These are phyloP conservation scores for Microsporum canis DNA, from an alignment of 2,329 filamentous ascomycete genomes.

Conservation along the genomic window DNA sequence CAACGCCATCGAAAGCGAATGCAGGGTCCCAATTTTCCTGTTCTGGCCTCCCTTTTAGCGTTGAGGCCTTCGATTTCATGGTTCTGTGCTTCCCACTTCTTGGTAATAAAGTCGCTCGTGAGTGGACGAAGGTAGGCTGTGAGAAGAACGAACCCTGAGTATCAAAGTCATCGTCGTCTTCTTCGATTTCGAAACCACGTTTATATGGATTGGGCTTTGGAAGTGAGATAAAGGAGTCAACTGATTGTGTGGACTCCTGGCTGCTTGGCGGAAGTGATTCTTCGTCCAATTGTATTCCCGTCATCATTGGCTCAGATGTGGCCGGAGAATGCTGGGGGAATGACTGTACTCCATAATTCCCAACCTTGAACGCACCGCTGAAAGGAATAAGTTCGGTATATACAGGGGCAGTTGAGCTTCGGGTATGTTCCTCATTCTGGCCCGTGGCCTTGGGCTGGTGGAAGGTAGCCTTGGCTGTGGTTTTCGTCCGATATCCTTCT, in stretches of 20 bases:
- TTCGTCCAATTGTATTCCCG: constrained; percentile 26
- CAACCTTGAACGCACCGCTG: constrained; percentile 67
- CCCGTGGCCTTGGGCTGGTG: not conserved
- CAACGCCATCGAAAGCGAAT: constrained; percentile 11
- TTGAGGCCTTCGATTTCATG: constrained; percentile 13
- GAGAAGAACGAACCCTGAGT: constrained; percentile 19
- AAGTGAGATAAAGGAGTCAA: constrained; percentile 11
- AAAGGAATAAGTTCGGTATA: constrained; percentile 62
- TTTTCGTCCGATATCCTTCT: constrained; percentile 75
- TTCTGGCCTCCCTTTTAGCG: constrained; percentile 11
- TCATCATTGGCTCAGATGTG: constrained; percentile 18
- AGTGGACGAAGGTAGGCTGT: constrained; percentile 1
- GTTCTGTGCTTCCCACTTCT: constrained; percentile 19
- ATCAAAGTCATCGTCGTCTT: constrained; percentile 24
- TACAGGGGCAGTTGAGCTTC: constrained; percentile 16
- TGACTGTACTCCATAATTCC: constrained; percentile 52
- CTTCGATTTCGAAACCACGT: constrained; percentile 29
- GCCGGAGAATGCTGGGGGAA: constrained; percentile 29
- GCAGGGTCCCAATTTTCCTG: constrained; percentile 12
- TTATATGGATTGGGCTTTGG: constrained; percentile 27
- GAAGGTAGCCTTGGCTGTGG: constrained; percentile 17
- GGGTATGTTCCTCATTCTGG: constrained; percentile 4
- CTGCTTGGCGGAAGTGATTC: constrained; percentile 32
- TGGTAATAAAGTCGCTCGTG: constrained; percentile 26
- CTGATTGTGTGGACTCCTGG: constrained; percentile 27